Conservation (phyloP, 768 basidiomycete species). For the Lactarius deliciosus region DNA sequence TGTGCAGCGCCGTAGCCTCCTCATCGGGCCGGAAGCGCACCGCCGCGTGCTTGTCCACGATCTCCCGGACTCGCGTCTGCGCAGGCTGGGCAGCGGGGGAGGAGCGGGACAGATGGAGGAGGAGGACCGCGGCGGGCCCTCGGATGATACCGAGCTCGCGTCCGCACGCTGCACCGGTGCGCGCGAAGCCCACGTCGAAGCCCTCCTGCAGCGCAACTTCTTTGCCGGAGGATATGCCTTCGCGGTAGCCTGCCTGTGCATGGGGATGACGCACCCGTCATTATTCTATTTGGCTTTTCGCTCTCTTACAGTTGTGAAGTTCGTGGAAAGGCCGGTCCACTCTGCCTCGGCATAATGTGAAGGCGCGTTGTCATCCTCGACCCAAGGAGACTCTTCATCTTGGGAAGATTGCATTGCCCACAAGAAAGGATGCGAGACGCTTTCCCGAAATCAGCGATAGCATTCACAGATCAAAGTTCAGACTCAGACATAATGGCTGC, state of each 20-base stretch:
- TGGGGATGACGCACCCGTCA: background rate
- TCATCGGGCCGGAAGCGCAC: slow-evolving; percentile 65
- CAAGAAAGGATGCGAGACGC: no score
- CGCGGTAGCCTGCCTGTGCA: slow-evolving; percentile 86
- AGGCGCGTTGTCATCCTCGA: background rate
- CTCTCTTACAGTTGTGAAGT: slow-evolving; percentile 51
- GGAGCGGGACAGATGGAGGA: slow-evolving; percentile 27
- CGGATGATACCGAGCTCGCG: slow-evolving; percentile 75
- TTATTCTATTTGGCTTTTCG: background rate
- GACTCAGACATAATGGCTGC: background rate
- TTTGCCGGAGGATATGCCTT: slow-evolving; percentile 93
- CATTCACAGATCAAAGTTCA: background rate
- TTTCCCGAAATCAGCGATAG: background rate
- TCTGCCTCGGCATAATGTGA: slow-evolving; percentile 39
- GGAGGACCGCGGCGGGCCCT: slow-evolving; percentile 53
- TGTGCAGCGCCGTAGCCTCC: slow-evolving; percentile 50
- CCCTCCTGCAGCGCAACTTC: slow-evolving; percentile 83
- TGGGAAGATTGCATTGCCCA: background rate
- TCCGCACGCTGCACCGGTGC: slow-evolving; percentile 70
- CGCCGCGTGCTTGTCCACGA: slow-evolving; percentile 54
- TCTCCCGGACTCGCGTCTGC: slow-evolving; percentile 40
- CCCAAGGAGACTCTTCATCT: background rate
- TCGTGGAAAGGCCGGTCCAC: slow-evolving; percentile 65
- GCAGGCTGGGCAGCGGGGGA: no score
- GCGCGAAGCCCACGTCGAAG: slow-evolving; percentile 83